Evolutionary conservation across 108 stramenopile genomes (phyloP).

Genomic region (Skeletonema tropicum): DNA sequence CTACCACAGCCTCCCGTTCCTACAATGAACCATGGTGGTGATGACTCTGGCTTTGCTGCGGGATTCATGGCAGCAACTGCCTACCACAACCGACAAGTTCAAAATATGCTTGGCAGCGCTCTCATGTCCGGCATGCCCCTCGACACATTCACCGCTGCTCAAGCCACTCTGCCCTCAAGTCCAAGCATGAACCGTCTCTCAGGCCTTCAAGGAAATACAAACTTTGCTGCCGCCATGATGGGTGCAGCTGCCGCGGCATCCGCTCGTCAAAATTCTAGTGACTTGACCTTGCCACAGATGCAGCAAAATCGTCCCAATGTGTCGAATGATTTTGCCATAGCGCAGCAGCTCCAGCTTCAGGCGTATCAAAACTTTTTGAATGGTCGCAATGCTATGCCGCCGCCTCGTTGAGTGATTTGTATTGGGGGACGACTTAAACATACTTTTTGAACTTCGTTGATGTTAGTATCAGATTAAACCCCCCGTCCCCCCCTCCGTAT

Average conservation of each 20-base stretch:
- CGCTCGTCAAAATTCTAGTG: not conserved
- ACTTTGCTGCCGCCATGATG: not conserved
- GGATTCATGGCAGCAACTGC: conserved; percentile 68
- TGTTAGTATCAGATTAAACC: too few species aligned
- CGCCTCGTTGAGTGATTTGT: not conserved
- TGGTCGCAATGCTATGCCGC: not conserved
- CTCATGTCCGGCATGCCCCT: conserved; percentile 17
- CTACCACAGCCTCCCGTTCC: not conserved
- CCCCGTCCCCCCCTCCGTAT: too few species aligned
- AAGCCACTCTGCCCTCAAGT: not conserved
- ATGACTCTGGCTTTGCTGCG: conserved; percentile 59
- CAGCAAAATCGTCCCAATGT: not conserved
- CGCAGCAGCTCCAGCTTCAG: not conserved
- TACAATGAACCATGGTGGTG: not conserved
- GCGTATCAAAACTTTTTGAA: not conserved
- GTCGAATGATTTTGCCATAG: not conserved
- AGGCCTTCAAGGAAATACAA: not conserved
- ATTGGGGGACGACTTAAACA: not conserved
- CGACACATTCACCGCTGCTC: not conserved
- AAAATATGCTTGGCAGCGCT: conserved; percentile 34
- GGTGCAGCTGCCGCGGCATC: too few species aligned
- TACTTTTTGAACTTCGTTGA: not conserved
- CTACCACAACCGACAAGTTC: conserved; percentile 46
- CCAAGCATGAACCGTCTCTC: not conserved
- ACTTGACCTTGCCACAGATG: not conserved